Percentiles rank a stretch among this genome's conserved stretches.
Conservation (phyloP, 148 eudicot species). For the Rhododendron mucronatum region DNA sequence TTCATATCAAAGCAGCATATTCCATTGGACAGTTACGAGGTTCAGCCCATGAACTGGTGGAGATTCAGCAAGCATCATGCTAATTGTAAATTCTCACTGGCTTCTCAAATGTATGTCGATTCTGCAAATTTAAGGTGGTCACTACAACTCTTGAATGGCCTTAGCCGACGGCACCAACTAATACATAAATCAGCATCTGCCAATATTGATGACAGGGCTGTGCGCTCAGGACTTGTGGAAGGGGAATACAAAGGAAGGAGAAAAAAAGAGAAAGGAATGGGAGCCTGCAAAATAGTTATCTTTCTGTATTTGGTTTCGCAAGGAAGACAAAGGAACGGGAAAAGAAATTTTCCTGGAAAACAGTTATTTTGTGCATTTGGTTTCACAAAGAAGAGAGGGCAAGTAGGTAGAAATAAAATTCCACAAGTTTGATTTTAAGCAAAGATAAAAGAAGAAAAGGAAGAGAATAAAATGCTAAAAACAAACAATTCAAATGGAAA, state of each 20-base stretch:
- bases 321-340: neutral
- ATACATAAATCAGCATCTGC: neutral
- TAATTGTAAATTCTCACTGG: conserved; percentile 91
- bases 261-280: neutral
- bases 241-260: neutral
- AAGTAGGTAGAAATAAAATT: neutral
- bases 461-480: neutral
- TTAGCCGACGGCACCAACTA: neutral
- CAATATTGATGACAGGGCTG: neutral
- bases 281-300: neutral
- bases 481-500: neutral
- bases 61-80: conserved; percentile 8
- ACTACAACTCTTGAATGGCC: neutral
- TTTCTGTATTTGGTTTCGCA: neutral
- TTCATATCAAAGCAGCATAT: neutral
- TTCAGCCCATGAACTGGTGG: neutral
- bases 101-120: conserved; percentile 86
- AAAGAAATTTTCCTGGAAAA: neutral
- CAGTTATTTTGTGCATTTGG: neutral
- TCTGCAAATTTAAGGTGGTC: conserved; percentile 44
- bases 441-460: neutral
- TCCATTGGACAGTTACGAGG: neutral
- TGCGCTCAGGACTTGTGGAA: neutral
- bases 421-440: neutral
- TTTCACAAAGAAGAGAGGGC: neutral